Percentiles rank a stretch among this genome's conserved stretches.
These are phyloP conservation scores for Micractinium sp. DNA, from an alignment of 139 green algal genomes.

Conservation along the genomic window DNA sequence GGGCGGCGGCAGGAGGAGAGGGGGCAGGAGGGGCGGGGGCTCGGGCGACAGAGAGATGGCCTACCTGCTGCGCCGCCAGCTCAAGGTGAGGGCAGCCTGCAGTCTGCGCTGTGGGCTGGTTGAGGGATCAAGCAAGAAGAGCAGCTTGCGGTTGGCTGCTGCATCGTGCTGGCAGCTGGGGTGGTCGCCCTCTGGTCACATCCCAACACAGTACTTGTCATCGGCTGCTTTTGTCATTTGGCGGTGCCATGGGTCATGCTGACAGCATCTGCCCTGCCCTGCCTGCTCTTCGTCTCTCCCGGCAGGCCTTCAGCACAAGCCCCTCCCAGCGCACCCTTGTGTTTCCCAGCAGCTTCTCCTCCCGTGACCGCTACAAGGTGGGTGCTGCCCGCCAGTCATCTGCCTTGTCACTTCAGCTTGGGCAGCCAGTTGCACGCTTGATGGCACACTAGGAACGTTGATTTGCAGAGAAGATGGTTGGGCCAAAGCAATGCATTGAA, in stretches of 20 bases:
- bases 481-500: neutral
- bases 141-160: too few relatives aligned
- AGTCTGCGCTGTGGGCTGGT: too few relatives aligned
- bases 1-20: neutral
- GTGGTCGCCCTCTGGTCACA: too few relatives aligned
- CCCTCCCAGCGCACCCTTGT: constrained; percentile 12
- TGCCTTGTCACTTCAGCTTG: neutral
- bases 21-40: neutral
- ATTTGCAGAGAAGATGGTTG: neutral
- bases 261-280: neutral
- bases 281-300: neutral
- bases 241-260: too few relatives aligned
- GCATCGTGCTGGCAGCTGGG: too few relatives aligned
- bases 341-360: neutral
- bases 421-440: too few relatives aligned
- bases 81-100: constrained; percentile 10
- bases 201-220: neutral
- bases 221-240: neutral
- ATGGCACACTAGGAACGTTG: neutral
- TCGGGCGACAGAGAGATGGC: neutral
- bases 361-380: constrained; percentile 15
- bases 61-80: constrained; percentile 14
- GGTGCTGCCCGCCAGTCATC: neutral
- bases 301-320: constrained; percentile 12
- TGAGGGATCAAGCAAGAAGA: too few relatives aligned